Evolutionary conservation across 257 asterid genomes (phyloP), one percentile per base, ranked within the genome.

Genomic region (Jacaranda copaia): DNA sequence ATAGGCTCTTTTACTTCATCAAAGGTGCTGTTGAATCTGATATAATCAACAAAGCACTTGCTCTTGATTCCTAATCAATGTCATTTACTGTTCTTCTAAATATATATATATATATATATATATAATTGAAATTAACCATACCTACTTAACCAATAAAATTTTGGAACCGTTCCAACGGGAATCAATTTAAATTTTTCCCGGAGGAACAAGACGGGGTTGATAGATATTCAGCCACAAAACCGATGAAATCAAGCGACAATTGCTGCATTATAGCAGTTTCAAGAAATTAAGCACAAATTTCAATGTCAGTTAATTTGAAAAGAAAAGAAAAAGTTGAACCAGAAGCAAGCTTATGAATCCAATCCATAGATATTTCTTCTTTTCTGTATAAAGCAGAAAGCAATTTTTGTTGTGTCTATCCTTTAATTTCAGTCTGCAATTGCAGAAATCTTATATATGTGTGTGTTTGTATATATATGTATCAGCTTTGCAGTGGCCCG

Each of bases 251-350:
- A 78, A 75, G 75, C 61, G 75, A 87, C 79, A 69, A 49, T 57
- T 72, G 62, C 77, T 77, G 88, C 79, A 83, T 58, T 46, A 57
- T 49, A 68, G 60, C 53, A 74, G 74, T 64, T 76, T 76, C 68
- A 73, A 80, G 76, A 80, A 66, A 75, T 77, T 80, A 62, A 77
- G 66, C 80, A 69, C 83, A 56, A 68, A 62, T 76, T 74, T 80
- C 85, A 68, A 75, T 59, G 70, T 64, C 18, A 45, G 71, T 25
- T 51, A 1, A 42, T 66, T 55, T 55, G 15, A 15, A 14, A 59
- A 5, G 2, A 2, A 18, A 32, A 19, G 32, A 18, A 58, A 20
- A 8, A 58, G 12, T 66, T 42, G 16, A 56, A 45, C 14, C 40
- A 45, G 16, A 46, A 4, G 19, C 53, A 63, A 36, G 19, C 32